phyloP scores from a whole-genome alignment of 192 early-diverging fungal genomes.

The Phycomyces nitens region DNA sequence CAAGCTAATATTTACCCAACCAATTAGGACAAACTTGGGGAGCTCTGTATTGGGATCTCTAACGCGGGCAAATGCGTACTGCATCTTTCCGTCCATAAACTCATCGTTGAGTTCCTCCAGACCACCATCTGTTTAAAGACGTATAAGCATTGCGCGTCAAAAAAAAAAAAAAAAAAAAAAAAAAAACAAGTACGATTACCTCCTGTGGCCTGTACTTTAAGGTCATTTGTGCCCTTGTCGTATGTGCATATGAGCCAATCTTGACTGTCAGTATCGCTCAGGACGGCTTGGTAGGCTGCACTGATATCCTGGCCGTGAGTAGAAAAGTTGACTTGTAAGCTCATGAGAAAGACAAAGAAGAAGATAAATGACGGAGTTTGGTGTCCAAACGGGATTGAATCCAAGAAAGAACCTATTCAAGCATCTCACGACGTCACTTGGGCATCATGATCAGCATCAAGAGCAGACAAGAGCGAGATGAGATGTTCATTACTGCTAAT shows the following conservation, averaged over 20 bases:
- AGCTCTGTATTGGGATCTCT: conserved; percentile 82
- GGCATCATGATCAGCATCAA: too few relatives aligned
- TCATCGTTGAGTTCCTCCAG: conserved; percentile 90
- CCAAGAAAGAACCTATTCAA: too few relatives aligned
- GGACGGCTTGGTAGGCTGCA: conserved; percentile 62
- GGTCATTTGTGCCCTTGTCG: conserved; percentile 67
- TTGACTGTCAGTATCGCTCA: conserved; percentile 48
- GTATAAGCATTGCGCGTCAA: too few relatives aligned
- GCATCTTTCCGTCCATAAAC: conserved; percentile 86
- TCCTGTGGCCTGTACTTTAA: conserved; percentile 62
- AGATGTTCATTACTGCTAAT: conserved; percentile 24
- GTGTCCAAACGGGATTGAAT: too few relatives aligned
- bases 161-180: background rate
- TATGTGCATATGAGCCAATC: conserved; percentile 77
- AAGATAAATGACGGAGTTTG: background rate
- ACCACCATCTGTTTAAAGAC: conserved; percentile 57
- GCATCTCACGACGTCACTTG: too few relatives aligned
- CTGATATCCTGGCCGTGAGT: conserved; percentile 61
- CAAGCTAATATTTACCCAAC: conserved; percentile 61
- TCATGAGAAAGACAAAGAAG: conserved; percentile 38
- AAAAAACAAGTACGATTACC: conserved; percentile 20
- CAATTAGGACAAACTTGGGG: conserved; percentile 88
- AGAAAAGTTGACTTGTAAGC: conserved; percentile 62
- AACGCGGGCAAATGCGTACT: conserved; percentile 84
- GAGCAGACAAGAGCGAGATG: too few relatives aligned